Evolutionary conservation across 257 asterid genomes (phyloP), one percentile per base, ranked within the genome.

Genomic region (Nicotiana undulata): DNA sequence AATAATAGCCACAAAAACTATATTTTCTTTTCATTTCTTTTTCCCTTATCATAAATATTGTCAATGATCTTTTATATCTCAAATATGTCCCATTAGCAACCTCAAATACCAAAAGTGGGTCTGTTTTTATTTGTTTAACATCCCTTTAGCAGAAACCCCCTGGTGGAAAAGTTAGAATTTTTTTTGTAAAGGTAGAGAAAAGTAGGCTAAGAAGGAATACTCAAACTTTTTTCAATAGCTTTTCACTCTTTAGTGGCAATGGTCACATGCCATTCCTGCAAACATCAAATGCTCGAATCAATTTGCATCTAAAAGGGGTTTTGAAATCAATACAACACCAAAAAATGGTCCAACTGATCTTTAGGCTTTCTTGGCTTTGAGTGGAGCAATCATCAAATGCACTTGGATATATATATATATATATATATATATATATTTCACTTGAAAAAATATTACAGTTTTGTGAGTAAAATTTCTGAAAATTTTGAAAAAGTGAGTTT

Each of bases 261-360:
- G 29, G 10, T 28, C 87, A 79, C 87, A 82, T 86, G 84, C 75
- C 76, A 64, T 81, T 55, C 75, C 77, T 72, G 40, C 22, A 72
- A 72, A 72, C 44, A 74, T 49, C 78, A 16, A 72, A 34, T 74
- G 61, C 56, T 49, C 16, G 44, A 26, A 74, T 49, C 44, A 49
- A 49, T 49, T 16, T 49, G 79, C 16, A 37, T 24, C 37, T 15
- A 24, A 26, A 74, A 49, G 63, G 63, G 44, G 44, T 4, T 74
- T 74, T 74, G 79, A 74, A 46, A 74, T 49, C 79, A 74, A 74
- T 74, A 32, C 26, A 74, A 74, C 44, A 49, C 7, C 16, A 74
- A 8, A 44, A 9, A 74, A 24, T 74, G 79, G 63, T 74, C 79
- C 61, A 74, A 24, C 9, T 49, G 24, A 49, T 49, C 79, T 44